Conservation (phyloP, 164 flowering plant genomes). For the Kingdonia uniflora region DNA sequence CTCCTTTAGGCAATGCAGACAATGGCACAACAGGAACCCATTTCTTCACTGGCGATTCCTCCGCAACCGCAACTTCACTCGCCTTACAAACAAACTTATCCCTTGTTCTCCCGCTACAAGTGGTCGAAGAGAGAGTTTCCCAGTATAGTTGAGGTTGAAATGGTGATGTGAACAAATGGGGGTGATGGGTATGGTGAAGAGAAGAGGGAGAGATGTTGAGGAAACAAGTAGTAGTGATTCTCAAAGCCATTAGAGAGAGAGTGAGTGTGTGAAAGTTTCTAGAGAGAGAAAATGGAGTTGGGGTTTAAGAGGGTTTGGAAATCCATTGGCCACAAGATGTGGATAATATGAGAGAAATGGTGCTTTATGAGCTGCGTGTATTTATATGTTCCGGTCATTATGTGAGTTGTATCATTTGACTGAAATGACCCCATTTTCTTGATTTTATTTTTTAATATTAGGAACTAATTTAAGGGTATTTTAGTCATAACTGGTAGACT, state of each 20-base stretch:
- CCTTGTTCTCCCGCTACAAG: neutral
- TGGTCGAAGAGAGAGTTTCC: neutral
- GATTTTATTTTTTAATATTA: no score
- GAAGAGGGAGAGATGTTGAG: neutral
- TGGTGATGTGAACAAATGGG: neutral
- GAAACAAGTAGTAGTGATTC: neutral
- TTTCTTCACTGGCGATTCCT: constrained; percentile 18
- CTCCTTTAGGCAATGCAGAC: constrained; percentile 81
- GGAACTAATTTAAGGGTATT: no score
- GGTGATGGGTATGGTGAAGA: neutral
- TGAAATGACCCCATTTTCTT: no score
- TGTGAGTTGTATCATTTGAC: no score
- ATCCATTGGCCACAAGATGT: constrained; percentile 2
- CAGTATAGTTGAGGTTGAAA: neutral
- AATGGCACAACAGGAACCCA: constrained; percentile 95
- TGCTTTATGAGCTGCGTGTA: neutral
- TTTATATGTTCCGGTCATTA: neutral
- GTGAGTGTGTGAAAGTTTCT: neutral
- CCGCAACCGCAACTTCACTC: constrained; percentile 49
- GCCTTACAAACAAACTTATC: constrained; percentile 39
- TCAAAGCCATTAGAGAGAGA: neutral
- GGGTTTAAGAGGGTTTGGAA: neutral
- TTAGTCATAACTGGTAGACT: no score
- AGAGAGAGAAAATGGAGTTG: neutral
- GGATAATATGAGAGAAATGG: neutral